Evolutionary conservation across 176 grass and related monocot genomes (phyloP).

Genomic region (Avena atlantica): DNA sequence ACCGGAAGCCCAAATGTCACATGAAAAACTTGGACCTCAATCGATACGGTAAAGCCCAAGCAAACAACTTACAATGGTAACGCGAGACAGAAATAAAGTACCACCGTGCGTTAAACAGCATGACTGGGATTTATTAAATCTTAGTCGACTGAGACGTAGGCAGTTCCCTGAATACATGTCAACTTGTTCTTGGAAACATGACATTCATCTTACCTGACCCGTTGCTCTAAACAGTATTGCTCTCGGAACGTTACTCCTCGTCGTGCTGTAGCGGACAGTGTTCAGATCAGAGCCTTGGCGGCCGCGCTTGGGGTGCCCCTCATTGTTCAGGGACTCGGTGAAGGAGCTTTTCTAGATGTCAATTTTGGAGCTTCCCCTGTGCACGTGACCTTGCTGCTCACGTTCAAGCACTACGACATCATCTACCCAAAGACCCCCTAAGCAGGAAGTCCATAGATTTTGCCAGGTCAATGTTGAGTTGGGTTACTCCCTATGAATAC

Average conservation of each 20-base stretch:
- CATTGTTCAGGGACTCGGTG: constrained; percentile 19
- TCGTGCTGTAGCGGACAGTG: not conserved
- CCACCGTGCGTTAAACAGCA: too few species aligned
- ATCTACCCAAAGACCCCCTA: not conserved
- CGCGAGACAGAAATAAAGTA: too few species aligned
- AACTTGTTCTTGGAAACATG: not conserved
- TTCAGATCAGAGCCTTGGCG: constrained; percentile 24
- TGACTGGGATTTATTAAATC: too few species aligned
- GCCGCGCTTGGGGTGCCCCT: constrained; percentile 36
- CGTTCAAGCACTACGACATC: not conserved
- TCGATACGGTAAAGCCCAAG: too few species aligned
- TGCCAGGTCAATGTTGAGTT: not conserved
- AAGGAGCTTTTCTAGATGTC: not conserved
- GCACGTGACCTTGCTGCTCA: not conserved
- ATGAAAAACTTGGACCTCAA: too few species aligned
- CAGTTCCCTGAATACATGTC: too few species aligned
- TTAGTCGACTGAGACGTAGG: too few species aligned
- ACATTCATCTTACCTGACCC: not conserved
- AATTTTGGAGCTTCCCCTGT: not conserved
- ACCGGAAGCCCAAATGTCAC: too few species aligned
- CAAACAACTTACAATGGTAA: too few species aligned
- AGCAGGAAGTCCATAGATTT: not conserved
- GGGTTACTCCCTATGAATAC: not conserved
- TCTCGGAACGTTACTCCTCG: not conserved
- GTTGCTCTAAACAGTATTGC: constrained; percentile 45